Evolutionary conservation across 768 basidiomycete genomes (phyloP), one percentile per base, ranked within the genome.

Genomic region (Phaffia australis): DNA sequence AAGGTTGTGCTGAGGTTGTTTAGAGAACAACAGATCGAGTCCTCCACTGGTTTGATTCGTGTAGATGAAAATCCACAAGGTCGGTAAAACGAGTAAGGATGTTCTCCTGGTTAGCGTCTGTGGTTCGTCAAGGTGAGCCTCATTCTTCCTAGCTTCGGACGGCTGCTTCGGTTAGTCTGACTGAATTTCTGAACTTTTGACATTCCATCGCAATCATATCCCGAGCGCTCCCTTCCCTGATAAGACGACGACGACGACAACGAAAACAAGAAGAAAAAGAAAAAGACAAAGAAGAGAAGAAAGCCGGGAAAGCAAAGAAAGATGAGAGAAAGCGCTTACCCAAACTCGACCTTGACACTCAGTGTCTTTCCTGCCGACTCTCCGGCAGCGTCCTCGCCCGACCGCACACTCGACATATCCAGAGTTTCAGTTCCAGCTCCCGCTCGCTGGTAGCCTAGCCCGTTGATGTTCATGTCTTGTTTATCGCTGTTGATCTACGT

Each of bases 11-110:
- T 59, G 56, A 32, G 67, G 63, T 32, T 69, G 48, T 46, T 63
- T 63, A 5, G 62, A 64, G 56, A 69, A 69, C 32, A 69, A 62
- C 9, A 69, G 56, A 35, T 69, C 67, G 3, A 69, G 63, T 21
- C 67, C 67, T 57, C 67, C 67, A 23, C 67, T 69, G 29, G 4
- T 9, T 5, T 54, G n/a, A 5, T 42, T 42, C 11, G 11, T 42
- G 35, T 5, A 11, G 11, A 5, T 21, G 11, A 63, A 42, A 3
- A 14, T 16, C 11, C 18, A 15, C 15, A 46, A 21, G 46, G 6
- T 27, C 23, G 32, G 19, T 25, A 14, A 30, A 23, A 55, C 50
- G 50, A 21, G 52, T 21, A 23, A 23, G 29, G 52, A 27, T 27
- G 25, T 16, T 56, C 19, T 19, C 15, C 21, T 25, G 3, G 16